phyloP scores from a whole-genome alignment of 805 yeast species.

The Ascoidea asiatica region DNA sequence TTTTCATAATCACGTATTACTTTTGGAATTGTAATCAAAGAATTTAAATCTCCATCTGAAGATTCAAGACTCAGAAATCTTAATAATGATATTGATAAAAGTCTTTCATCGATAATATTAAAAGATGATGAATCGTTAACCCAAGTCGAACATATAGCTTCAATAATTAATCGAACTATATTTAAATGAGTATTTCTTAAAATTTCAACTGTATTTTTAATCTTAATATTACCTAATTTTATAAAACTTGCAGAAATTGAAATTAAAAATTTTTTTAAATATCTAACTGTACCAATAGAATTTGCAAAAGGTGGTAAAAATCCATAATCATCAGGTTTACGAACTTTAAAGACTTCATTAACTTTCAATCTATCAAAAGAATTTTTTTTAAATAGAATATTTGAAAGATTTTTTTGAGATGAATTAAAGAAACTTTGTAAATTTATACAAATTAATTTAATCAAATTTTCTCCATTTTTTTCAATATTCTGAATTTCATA shows the following conservation, averaged over 20 bases:
- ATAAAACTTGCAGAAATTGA: conserved; percentile 27
- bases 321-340: conserved; percentile 26
- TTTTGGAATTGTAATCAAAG: conserved; percentile 24
- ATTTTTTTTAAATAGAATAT: conserved; percentile 2
- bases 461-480: conserved; percentile 24
- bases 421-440: conserved; percentile 20
- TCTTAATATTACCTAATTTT: conserved; percentile 28
- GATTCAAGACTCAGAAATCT: conserved; percentile 7
- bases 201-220: conserved; percentile 23
- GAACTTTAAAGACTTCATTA: conserved; percentile 13
- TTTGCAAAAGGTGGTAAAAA: conserved; percentile 56
- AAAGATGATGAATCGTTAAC: conserved; percentile 30
- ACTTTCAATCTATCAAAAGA: conserved; percentile 8
- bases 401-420: conserved; percentile 14
- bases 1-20: conserved; percentile 25
- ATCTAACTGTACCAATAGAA: conserved; percentile 43
- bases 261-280: conserved; percentile 31
- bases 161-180: conserved; percentile 28
- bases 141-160: conserved; percentile 37
- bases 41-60: conserved; percentile 15
- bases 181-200: conserved; percentile 22
- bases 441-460: conserved; percentile 19
- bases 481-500: conserved; percentile 28
- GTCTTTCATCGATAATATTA: conserved; percentile 21
- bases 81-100: conserved; percentile 14